Evolutionary conservation across 192 early-diverging fungal genomes (phyloP).

Genomic region (Coemansia sp.): DNA sequence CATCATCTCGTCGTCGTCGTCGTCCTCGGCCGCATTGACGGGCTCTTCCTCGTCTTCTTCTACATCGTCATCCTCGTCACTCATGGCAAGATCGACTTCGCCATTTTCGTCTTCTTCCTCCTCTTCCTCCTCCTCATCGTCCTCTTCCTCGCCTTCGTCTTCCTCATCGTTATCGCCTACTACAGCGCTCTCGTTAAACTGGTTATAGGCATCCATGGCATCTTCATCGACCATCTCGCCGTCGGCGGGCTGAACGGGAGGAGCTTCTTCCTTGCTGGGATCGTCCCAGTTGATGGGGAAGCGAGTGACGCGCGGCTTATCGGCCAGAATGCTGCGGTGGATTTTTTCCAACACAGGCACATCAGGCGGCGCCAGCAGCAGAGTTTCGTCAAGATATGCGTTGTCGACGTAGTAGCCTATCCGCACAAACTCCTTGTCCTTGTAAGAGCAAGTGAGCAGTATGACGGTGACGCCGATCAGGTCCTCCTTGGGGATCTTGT

Average conservation of each 20-base stretch:
- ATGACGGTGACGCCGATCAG: slow-evolving; percentile 90
- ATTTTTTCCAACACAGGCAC: slow-evolving; percentile 73
- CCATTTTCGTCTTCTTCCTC: slow-evolving; percentile 18
- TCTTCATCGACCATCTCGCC: slow-evolving; percentile 23
- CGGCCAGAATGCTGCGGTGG: slow-evolving; percentile 84
- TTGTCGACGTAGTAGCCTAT: slow-evolving; percentile 99
- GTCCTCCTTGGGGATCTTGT: slow-evolving; percentile 78
- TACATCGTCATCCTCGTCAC: slow-evolving; percentile 14
- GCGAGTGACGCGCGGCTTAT: slow-evolving; percentile 92
- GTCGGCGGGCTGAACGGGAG: slow-evolving; percentile 27
- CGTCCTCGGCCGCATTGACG: slow-evolving; percentile 6
- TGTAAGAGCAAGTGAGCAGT: slow-evolving; percentile 87
- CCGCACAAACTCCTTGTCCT: slow-evolving; percentile 90
- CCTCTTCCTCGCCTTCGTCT: slow-evolving; percentile 33
- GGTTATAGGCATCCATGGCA: slow-evolving; percentile 29
- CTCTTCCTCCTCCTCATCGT: slow-evolving; percentile 27
- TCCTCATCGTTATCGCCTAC: slow-evolving; percentile 18
- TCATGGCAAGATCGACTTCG: slow-evolving; percentile 32
- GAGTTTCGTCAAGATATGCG: slow-evolving; percentile 83
- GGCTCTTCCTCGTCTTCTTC: slow-evolving; percentile 17
- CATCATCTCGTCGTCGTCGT: slow-evolving; percentile 15
- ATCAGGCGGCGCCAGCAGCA: slow-evolving; percentile 79
- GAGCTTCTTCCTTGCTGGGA: slow-evolving; percentile 39
- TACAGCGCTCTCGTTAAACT: slow-evolving; percentile 14
- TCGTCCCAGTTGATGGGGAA: slow-evolving; percentile 77